Base-by-base conservation (phyloP, 768 basidiomycete species). In the Hortiboletus flavorubellus region DNA sequence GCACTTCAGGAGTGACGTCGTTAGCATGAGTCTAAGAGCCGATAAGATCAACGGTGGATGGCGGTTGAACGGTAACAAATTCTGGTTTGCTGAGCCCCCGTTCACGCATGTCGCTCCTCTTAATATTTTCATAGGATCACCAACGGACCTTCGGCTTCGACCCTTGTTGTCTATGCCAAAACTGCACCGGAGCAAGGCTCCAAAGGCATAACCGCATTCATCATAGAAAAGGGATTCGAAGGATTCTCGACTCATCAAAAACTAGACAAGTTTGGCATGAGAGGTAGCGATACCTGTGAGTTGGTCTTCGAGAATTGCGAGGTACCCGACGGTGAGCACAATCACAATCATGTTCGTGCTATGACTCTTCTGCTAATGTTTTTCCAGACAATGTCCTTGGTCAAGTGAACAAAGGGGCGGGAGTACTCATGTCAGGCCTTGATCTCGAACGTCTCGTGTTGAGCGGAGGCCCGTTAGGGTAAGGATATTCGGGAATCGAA, bases 251-350 rank as follows among this genome's bases (percentile, higher is more conserved):
- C 91, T 0, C 87, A 89, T 61, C 91, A 88, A 55, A 93, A 95
- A 64, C 77, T 98, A 21, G 95, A 98, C 71, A 98, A 98, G 70
- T 86, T 97, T 65, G 95, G 95, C 1, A 98, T 98, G 95, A 77
- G 95, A 62, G 95, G 95, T 38, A 92, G 90, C 56, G 93, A 97
- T 63, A 98, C 95, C 3, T 93, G 92, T 59, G 95, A 98, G 67
- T 75, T 97, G 23, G 85, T 95, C 18, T 97, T 98, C 55, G 91
- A 96, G 60, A 80, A 92, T 61, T 95, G 93, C 61, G 81, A 87
- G 62, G 89, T 98, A 4, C 93, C 95, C 1, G 85, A 90, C 66
- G 90, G 93, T 93, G 51, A 46, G 76, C 56, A 49, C 21, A n/a
- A 21, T 46, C 15, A 16, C 21, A n/a, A 21, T 46, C 15, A 16